phyloP scores from a whole-genome alignment of 192 early-diverging fungal genomes.

The Mortierella alpina region DNA sequence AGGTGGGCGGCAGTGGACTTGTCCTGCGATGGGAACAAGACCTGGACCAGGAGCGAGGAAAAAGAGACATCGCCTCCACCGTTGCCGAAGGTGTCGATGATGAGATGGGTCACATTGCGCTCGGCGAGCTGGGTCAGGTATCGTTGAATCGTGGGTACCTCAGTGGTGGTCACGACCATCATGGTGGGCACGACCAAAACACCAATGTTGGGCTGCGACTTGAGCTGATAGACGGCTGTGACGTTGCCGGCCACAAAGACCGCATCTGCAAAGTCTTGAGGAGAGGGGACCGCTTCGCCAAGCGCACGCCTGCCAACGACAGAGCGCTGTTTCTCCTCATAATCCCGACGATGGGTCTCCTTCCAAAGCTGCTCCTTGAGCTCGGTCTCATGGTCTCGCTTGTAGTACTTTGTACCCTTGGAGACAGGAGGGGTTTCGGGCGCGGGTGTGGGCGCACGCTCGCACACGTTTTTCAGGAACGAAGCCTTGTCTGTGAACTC shows the following conservation, averaged over 20 bases:
- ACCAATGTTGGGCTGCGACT: conserved; percentile 12
- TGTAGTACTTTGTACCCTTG: too few species aligned
- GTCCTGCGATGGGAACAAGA: conserved; percentile 22
- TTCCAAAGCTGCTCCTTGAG: too few species aligned
- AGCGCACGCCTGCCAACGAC: neutral
- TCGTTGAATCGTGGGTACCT: neutral
- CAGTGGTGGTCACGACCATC: neutral
- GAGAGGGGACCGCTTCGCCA: neutral
- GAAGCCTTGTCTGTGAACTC: conserved; percentile 9
- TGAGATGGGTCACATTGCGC: conserved; percentile 8
- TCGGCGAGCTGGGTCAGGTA: neutral
- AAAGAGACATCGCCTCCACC: conserved; percentile 10
- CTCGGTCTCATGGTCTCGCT: too few species aligned
- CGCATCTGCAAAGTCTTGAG: neutral
- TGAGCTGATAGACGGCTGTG: conserved; percentile 30
- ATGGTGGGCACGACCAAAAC: conserved; percentile 12
- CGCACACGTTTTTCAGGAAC: conserved; percentile 10
- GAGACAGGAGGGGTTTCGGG: neutral
- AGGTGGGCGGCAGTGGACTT: neutral
- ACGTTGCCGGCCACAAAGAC: conserved; percentile 4
- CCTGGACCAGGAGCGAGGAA: neutral
- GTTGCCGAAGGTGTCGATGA: conserved; percentile 17
- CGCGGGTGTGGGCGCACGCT: neutral
- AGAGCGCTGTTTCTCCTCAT: neutral
- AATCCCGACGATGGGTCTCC: neutral